These are phyloP conservation scores for Reutealis trisperma DNA, from an alignment of 345 rosid species.

Conservation along the genomic window DNA sequence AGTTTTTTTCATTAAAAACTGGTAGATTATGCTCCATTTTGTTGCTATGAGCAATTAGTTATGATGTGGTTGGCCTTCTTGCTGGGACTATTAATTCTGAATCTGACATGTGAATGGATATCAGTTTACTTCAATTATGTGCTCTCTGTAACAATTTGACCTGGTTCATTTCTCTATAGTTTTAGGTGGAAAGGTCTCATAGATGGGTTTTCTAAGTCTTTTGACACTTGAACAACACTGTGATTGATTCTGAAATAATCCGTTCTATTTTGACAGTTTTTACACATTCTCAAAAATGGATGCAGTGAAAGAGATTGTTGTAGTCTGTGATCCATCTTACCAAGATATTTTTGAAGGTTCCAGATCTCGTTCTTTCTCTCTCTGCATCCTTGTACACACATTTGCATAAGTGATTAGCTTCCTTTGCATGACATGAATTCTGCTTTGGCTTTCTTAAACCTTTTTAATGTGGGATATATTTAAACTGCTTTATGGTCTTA, in stretches of 20 bases:
- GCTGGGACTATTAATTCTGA: not conserved
- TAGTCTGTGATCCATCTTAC: conserved; percentile 97
- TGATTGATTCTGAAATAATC: conserved; percentile 10
- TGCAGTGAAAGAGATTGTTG: conserved; percentile 86
- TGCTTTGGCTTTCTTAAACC: not conserved
- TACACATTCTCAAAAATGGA: conserved; percentile 73
- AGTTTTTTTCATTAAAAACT: not conserved
- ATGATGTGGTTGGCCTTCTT: not conserved
- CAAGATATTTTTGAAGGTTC: conserved; percentile 85
- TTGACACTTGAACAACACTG: not conserved
- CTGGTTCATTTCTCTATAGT: not conserved
- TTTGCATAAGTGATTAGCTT: not conserved
- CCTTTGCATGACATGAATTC: not conserved
- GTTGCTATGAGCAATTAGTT: not conserved
- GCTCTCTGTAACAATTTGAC: not conserved
- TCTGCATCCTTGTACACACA: not conserved
- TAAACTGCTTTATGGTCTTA: conserved; percentile 19
- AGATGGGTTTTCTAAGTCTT: not conserved
- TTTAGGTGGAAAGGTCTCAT: not conserved
- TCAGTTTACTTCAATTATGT: not conserved
- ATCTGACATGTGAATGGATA: not conserved
- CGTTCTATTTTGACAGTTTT: conserved; percentile 50
- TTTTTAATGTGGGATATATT: not conserved
- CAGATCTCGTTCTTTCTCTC: conserved; percentile 8
- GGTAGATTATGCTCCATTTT: not conserved